Conservation (phyloP, 306 rosid genomes). For the Abrus pulchellus region DNA sequence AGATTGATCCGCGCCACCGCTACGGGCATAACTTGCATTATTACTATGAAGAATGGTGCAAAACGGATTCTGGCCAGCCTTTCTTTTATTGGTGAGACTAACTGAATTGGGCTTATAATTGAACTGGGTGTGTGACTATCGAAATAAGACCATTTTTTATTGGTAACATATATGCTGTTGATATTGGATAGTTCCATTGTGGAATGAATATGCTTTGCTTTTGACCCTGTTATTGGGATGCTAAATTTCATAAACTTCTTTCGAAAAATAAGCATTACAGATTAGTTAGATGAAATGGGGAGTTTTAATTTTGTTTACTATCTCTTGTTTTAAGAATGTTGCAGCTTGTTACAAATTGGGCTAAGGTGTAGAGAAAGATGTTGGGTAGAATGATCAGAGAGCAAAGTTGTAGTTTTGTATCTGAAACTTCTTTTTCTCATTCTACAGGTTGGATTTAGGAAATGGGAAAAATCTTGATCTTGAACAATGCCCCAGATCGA, state of each 20-base stretch:
- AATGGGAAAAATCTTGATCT: conserved; percentile 82
- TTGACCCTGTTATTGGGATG: too few relatives aligned
- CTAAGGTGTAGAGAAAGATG: neutral
- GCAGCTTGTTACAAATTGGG: neutral
- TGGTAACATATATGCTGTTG: neutral
- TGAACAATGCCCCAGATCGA: conserved; percentile 64
- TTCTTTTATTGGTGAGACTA: conserved; percentile 84
- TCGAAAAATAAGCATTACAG: too few relatives aligned
- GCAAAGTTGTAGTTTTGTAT: neutral
- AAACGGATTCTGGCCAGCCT: conserved; percentile 84
- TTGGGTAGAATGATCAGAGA: neutral
- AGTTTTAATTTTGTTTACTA: conserved; percentile 29
- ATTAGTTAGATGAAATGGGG: neutral
- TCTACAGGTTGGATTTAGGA: conserved; percentile 88
- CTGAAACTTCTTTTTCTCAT: conserved; percentile 22
- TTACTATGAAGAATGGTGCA: conserved; percentile 85
- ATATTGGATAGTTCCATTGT: conserved; percentile 27
- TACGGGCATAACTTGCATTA: conserved; percentile 92
- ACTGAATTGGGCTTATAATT: neutral
- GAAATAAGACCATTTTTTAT: neutral
- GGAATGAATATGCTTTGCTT: neutral
- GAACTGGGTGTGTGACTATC: neutral
- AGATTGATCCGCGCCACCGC: conserved; percentile 98
- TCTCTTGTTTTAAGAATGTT: conserved; percentile 23
- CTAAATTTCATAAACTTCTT: neutral